A percentile compares a stretch with the other conserved stretches of the same genome.
Conservation (phyloP, 2,329 filamentous ascomycete genomes). For the Chaetothyriales sp. region DNA sequence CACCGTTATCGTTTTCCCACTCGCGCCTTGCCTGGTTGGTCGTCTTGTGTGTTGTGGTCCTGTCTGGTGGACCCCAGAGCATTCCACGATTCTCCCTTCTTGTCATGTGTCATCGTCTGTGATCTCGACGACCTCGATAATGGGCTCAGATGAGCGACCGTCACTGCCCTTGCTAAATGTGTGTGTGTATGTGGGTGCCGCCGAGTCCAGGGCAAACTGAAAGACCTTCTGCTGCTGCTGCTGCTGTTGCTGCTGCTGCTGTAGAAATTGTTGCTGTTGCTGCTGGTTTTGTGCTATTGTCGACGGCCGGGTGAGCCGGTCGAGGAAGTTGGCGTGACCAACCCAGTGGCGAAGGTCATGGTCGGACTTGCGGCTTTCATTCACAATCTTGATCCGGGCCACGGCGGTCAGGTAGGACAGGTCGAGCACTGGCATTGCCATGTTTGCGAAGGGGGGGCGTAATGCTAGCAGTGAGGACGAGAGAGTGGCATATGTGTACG, state of each 20-base stretch:
- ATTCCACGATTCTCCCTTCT: too few species aligned
- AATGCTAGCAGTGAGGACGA: background rate
- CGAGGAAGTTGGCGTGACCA: conserved; percentile 1
- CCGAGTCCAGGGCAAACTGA: background rate
- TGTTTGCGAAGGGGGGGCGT: background rate
- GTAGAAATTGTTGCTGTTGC: too few species aligned
- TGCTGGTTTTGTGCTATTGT: background rate
- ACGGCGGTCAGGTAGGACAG: background rate
- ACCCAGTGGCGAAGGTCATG: background rate
- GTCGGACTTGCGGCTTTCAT: background rate
- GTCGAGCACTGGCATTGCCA: background rate
- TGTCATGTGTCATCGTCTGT: background rate
- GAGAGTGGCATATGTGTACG: background rate
- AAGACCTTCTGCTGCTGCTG: background rate
- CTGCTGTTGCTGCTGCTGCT: too few species aligned
- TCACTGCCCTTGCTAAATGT: too few species aligned
- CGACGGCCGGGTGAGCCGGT: background rate
- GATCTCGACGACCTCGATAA: background rate
- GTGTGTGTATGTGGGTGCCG: too few species aligned
- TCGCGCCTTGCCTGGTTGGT: too few species aligned
- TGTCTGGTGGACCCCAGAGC: too few species aligned
- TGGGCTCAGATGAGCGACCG: background rate
- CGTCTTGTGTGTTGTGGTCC: too few species aligned
- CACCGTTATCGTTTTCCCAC: too few species aligned
- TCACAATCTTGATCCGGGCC: background rate